Conservation (phyloP, 2,329 filamentous ascomycete genomes). For the Hypoxylon sp. region DNA sequence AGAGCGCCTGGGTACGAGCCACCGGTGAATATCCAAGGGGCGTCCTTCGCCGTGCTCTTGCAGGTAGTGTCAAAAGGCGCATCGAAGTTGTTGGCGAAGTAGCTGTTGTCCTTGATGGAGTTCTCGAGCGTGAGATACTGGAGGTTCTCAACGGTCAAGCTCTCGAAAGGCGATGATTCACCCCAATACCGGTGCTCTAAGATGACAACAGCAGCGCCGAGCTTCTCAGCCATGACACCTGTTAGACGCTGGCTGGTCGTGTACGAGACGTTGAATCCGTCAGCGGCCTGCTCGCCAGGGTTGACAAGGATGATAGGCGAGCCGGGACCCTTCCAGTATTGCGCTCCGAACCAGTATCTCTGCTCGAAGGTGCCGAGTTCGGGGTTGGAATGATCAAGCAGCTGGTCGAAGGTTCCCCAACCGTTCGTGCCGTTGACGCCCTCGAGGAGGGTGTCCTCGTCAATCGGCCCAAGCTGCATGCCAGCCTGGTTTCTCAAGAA, state of each 20-base stretch:
- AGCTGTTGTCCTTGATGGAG: conserved; percentile 55
- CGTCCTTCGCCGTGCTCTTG: conserved; percentile 59
- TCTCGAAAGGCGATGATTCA: conserved; percentile 53
- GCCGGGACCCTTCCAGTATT: conserved; percentile 57
- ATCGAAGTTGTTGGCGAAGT: conserved; percentile 58
- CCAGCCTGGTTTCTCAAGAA: conserved; percentile 43
- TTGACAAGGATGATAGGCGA: conserved; percentile 57
- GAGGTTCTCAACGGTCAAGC: conserved; percentile 54
- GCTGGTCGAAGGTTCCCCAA: conserved; percentile 55
- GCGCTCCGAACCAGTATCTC: conserved; percentile 56
- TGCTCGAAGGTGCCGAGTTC: conserved; percentile 56
- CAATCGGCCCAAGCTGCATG: conserved; percentile 48
- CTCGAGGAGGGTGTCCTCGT: conserved; percentile 37
- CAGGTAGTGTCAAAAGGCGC: conserved; percentile 63
- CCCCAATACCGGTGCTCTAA: conserved; percentile 60
- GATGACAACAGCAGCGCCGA: conserved; percentile 56
- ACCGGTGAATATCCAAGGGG: conserved; percentile 67
- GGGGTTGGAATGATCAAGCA: conserved; percentile 56
- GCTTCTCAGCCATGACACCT: conserved; percentile 54
- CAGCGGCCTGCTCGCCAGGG: conserved; percentile 55
- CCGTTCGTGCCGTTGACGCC: conserved; percentile 40
- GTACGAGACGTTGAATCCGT: conserved; percentile 53
- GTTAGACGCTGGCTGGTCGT: conserved; percentile 58
- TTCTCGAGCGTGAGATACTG: conserved; percentile 57
- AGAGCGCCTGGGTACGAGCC: conserved; percentile 68